A percentile compares a stretch with the other conserved stretches of the same genome.
Evolutionary conservation across 1,139 yeast genomes (phyloP).

Genomic region (Candida buenavistaensis): DNA sequence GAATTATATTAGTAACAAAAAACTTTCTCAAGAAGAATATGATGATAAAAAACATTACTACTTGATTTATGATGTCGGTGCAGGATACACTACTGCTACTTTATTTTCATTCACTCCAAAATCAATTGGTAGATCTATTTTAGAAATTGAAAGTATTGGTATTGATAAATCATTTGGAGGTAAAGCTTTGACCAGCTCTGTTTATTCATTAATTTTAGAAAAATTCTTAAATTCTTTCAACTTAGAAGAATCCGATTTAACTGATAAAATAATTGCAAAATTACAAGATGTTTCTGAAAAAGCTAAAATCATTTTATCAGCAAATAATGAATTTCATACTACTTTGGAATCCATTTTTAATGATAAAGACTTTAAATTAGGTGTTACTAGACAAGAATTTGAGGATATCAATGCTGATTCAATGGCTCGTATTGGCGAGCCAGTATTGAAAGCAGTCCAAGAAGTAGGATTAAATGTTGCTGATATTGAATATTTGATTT

Average conservation of each 20-base stretch:
- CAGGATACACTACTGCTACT: slow-evolving; percentile 88
- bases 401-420: slow-evolving; percentile 56
- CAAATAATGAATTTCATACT: slow-evolving; percentile 73
- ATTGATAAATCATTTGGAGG: slow-evolving; percentile 74
- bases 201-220: slow-evolving; percentile 59
- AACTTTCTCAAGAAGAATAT: slow-evolving; percentile 35
- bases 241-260: slow-evolving; percentile 36
- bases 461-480: slow-evolving; percentile 27
- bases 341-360: slow-evolving; percentile 69
- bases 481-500: slow-evolving; percentile 65
- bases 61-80: slow-evolving; percentile 87
- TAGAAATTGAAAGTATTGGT: slow-evolving; percentile 74
- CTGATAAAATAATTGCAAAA: slow-evolving; percentile 64
- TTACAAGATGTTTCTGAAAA: slow-evolving; percentile 83
- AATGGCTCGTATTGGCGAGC: slow-evolving; percentile 47
- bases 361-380: slow-evolving; percentile 70
- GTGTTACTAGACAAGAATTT: slow-evolving; percentile 73
- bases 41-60: slow-evolving; percentile 55
- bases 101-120: slow-evolving; percentile 63
- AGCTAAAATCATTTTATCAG: slow-evolving; percentile 82
- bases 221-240: slow-evolving; percentile 51
- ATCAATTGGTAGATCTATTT: slow-evolving; percentile 32
- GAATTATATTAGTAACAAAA: slow-evolving; percentile 61
- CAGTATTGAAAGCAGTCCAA: slow-evolving; percentile 56
- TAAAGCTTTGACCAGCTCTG: slow-evolving; percentile 61